phyloP scores from a whole-genome alignment of 2,329 filamentous ascomycete genomes.

The Cercospora canescens region DNA sequence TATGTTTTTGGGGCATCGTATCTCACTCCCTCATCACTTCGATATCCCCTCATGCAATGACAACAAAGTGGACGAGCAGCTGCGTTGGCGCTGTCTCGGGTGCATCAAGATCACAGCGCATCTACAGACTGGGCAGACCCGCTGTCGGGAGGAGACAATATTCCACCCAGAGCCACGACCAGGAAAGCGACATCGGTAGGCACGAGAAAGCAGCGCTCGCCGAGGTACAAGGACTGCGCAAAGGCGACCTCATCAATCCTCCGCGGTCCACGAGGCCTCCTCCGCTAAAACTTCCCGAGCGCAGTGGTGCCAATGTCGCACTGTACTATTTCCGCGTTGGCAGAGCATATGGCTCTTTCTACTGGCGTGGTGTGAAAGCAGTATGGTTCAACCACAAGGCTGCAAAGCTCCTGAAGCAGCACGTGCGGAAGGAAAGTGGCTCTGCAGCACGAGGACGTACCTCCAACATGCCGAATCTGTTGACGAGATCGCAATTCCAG shows the following conservation, averaged over 20 bases:
- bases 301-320: slow-evolving; percentile 47
- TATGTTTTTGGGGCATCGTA: not conserved
- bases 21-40: not conserved
- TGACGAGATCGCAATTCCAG: slow-evolving; percentile 69
- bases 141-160: not conserved
- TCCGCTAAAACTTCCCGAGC: slow-evolving; percentile 62
- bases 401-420: slow-evolving; percentile 47
- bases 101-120: slow-evolving; percentile 14
- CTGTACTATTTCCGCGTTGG: slow-evolving; percentile 63
- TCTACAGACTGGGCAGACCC: not conserved
- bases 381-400: slow-evolving; percentile 66
- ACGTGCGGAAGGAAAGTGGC: slow-evolving; percentile 37
- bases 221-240: slow-evolving; percentile 31
- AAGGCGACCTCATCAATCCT: slow-evolving; percentile 65
- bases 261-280: slow-evolving; percentile 73
- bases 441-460: not conserved
- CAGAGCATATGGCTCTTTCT: slow-evolving; percentile 78
- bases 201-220: slow-evolving; percentile 25
- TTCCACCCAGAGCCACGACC: slow-evolving; percentile 5
- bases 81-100: slow-evolving; percentile 31
- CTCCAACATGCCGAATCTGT: slow-evolving; percentile 14
- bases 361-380: slow-evolving; percentile 79
- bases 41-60: slow-evolving; percentile 38
- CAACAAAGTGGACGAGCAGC: slow-evolving; percentile 32
- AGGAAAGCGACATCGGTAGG: slow-evolving; percentile 12